Base-by-base conservation (phyloP, 192 early-diverging fungal species). In the Obelidium mucronatum region DNA sequence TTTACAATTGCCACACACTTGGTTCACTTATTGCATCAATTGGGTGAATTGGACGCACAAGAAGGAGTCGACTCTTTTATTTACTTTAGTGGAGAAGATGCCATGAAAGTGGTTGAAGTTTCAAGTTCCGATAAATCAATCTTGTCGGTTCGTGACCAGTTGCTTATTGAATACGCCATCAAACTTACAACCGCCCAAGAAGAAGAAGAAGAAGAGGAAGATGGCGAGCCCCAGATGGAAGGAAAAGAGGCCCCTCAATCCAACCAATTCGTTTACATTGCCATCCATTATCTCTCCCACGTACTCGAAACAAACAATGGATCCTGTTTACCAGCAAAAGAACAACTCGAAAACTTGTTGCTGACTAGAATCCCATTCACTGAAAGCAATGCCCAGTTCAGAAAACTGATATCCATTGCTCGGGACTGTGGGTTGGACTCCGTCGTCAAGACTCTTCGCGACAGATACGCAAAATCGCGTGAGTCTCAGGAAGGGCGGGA, bases 51-150 rank as follows among this genome's bases (percentile, higher is more conserved):
- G 15, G 66, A 68, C 30, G 66, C 11, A 13, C 17, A 6, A 19
- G 66, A 68, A 19, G 40, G 44, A 11, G 28, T 48, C 19, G 66
- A 68, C n/a, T 6, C 17, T n/a, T 51, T 48, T 15, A 44, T 68
- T 17, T 68, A 68, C 28, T 68, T 68, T 52, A 19, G 34, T 22
- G 28, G 40, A n/a, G 39, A 42, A 52, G 66, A 68, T 44, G 66
- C 66, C 8, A 30, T 30, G 24, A 6, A 11, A 5, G 66, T 51
- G 22, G 40, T 68, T 13, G 44, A 17, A 22, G 24, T 64, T 33
- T n/a, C n/a, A n/a, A 19, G 11, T 48, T 48, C 44, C 8, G 44
- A 48, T 19, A 19, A 48, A 6, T 6, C 44, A 48, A 19, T 15
- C 8, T 15, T 19, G 11, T 48, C 44, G 11, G 19, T 48, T 19